Evolutionary conservation across 2,329 filamentous ascomycete species (phyloP), one percentile per base, ranked within the genome.

Genomic region (Colletotrichum tabaci): DNA sequence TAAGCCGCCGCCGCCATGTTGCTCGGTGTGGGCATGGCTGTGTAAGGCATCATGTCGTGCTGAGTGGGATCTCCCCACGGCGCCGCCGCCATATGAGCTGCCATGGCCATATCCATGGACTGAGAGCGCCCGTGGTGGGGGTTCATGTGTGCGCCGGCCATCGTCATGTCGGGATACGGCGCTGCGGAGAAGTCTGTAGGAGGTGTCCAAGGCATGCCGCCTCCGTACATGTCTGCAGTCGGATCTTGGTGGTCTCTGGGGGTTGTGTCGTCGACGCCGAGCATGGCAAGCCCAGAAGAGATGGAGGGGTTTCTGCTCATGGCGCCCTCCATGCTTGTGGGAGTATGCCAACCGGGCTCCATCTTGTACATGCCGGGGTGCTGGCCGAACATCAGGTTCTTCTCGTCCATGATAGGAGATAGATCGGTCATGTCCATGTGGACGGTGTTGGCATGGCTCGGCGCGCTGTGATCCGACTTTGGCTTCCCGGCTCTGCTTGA

Each of bases 401-500:
- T 80, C 44, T 79, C 77, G 63, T 78, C 75, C 4, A 73, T 66
- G 30, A 77, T 70, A 49, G 77, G 74, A 6, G 77, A 74, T 47
- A 77, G 72, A 26, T 74, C 74, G 9, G 74, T 71, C 58, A 77
- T 73, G 13, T 77, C 76, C 67, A 69, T 71, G 49, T 74, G 71
- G 26, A 67, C 66, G n/a, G 66, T 74, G 62, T 65, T 76, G 53
- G 76, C 74, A 65, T 72, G 70, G 61, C 67, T 69, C 35, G 66
- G 66, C 35, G 70, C 70, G 61, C 55, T 72, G 66, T 72, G 77
- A 21, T 80, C 80, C 40, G 84, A 79, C 73, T 86, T 87, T 46
- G 84, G 83, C 74, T 87, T 87, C 44, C 86, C 86, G 1, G 84
- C 82, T 62, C 86, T 81, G 74, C 84, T 86, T 0, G 87, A 88